phyloP scores from a whole-genome alignment of 2,329 filamentous ascomycete species.

The Fusarium algeriense region DNA sequence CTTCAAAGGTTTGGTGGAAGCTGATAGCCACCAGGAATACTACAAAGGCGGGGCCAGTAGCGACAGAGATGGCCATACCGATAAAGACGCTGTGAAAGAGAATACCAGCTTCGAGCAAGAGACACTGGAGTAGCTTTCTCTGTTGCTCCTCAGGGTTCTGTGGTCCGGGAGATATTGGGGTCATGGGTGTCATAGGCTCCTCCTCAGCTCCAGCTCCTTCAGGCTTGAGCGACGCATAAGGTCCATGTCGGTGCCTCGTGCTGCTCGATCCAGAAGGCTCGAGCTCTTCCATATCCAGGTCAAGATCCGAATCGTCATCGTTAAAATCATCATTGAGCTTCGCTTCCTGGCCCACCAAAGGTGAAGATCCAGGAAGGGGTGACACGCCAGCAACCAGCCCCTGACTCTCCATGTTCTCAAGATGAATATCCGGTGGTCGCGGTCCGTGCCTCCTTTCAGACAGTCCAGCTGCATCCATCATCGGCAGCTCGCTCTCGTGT shows the following conservation, averaged over 20 bases:
- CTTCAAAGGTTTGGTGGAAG: constrained; percentile 91
- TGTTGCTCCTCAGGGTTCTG: constrained; percentile 69
- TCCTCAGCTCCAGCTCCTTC: constrained; percentile 40
- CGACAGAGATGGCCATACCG: constrained; percentile 86
- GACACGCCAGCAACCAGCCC: constrained; percentile 70
- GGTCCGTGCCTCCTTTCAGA: constrained; percentile 55
- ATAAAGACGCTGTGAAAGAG: constrained; percentile 89
- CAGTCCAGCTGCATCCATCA: constrained; percentile 49
- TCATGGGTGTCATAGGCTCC: constrained; percentile 46
- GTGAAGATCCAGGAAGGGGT: constrained; percentile 68
- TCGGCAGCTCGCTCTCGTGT: constrained; percentile 50
- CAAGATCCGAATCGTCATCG: constrained; percentile 67
- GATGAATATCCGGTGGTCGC: constrained; percentile 62
- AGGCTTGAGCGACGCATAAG: constrained; percentile 52
- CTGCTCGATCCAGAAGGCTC: constrained; percentile 55
- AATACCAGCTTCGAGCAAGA: constrained; percentile 85
- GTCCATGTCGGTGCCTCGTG: constrained; percentile 43
- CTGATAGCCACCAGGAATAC: constrained; percentile 84
- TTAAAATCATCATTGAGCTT: constrained; percentile 51
- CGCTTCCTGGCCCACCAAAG: constrained; percentile 46
- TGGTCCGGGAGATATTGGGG: constrained; percentile 45
- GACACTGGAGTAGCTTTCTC: constrained; percentile 79
- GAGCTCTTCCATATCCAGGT: constrained; percentile 72
- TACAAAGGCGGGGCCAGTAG: constrained; percentile 81
- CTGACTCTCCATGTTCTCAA: constrained; percentile 65